Base-by-base conservation (phyloP, 371 early-diverging fungal genomes). In the Syncephalastrum monosporum region DNA sequence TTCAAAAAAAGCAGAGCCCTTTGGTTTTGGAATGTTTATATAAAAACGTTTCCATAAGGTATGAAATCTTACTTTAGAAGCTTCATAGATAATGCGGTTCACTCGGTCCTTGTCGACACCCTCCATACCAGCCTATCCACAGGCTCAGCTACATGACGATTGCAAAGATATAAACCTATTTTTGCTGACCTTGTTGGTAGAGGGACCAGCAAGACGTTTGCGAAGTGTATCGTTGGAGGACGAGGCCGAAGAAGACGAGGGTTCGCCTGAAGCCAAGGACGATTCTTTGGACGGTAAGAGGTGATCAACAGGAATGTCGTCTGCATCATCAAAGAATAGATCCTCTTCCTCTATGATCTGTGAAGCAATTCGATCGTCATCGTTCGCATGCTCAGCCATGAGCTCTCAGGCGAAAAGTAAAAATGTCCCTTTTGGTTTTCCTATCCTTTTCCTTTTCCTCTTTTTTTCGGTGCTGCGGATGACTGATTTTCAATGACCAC, bases 1-100 rank as follows among this genome's bases (percentile, higher is more conserved):
- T 45, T 84, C 71, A 67, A 81, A 84, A 64, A 84, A 89, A 15
- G 71, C 64, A 3, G 86, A 83, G 4, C 85, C 85, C 82, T 87
- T 45, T 38, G 19, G 17, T 1, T 17, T 25, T 21, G 56, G 27
- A 42, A 38, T 51, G 38, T 33, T 12, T 33, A 12, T 33, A 47
- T 12, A 29, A 17, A 55, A 24, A 10, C 44, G 38, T 29, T 16
- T 16, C 29, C 12, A 47, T 23, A 17, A 17, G 13, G 47, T 49
- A 24, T 10, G 23, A 12, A 45, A 27, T 23, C 53, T 47, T 66
- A 77, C 84, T 67, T 85, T 85, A 24, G 86, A 83, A 7, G 75
- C 71, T 56, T 86, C 84, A 51, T 83, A 86, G n/a, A 86, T 82
- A 25, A 81, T 65, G 19, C 65, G 56, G 50, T 79, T 76, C 8